These are phyloP conservation scores for Candida tropicalis DNA, from an alignment of 1,139 yeast genomes.

Conservation along the genomic window DNA sequence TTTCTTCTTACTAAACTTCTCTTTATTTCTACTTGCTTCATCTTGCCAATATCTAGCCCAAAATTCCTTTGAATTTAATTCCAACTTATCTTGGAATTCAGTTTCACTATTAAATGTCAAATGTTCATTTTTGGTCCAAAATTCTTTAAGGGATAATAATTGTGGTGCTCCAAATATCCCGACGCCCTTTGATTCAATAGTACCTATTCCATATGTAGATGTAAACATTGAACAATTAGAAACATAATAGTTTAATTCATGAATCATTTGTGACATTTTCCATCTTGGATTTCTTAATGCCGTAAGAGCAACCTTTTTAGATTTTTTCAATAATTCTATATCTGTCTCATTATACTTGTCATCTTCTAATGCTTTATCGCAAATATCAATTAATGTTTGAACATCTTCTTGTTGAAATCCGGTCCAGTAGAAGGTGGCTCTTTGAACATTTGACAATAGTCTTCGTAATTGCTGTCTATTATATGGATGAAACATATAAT, in stretches of 20 bases:
- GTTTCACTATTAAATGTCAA: slow-evolving; percentile 29
- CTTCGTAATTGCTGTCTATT: slow-evolving; percentile 57
- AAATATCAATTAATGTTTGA: slow-evolving; percentile 51
- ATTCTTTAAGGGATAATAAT: slow-evolving; percentile 51
- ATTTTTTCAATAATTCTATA: slow-evolving; percentile 35
- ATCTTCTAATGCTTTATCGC: slow-evolving; percentile 40
- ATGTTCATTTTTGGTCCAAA: slow-evolving; percentile 56
- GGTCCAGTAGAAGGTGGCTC: slow-evolving; percentile 75
- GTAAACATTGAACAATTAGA: slow-evolving; percentile 42
- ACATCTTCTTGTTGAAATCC: slow-evolving; percentile 64
- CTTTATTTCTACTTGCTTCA: slow-evolving; percentile 32
- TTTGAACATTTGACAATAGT: slow-evolving; percentile 60
- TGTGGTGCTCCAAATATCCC: slow-evolving; percentile 65
- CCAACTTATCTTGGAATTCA: slow-evolving; percentile 30
- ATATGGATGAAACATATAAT: slow-evolving; percentile 68
- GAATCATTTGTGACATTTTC: slow-evolving; percentile 57
- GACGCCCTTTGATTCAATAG: slow-evolving; percentile 26
- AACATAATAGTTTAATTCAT: slow-evolving; percentile 65
- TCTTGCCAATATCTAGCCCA: slow-evolving; percentile 58
- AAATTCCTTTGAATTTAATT: slow-evolving; percentile 38
- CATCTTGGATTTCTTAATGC: slow-evolving; percentile 57
- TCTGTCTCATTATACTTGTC: slow-evolving; percentile 42
- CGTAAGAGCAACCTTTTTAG: slow-evolving; percentile 45
- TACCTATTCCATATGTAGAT: slow-evolving; percentile 47
- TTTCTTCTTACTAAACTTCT: slow-evolving; percentile 32